Evolutionary conservation across 352 stramenopile genomes (phyloP), one percentile per base, ranked within the genome.

Genomic region (Pythium angustatum): DNA sequence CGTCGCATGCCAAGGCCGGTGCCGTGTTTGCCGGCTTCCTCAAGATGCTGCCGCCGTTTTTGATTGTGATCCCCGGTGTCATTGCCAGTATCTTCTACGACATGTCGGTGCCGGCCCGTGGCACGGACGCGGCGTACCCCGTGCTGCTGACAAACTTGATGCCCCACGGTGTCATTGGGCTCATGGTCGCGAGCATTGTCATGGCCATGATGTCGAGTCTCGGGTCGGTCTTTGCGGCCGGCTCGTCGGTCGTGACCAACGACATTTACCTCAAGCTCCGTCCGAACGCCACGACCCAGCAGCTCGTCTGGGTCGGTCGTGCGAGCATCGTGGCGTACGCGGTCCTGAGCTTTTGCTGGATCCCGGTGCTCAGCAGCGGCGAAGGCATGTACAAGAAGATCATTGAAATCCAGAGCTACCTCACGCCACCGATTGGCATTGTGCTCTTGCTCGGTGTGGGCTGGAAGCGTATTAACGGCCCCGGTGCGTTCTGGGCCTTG

Each of bases 121-220:
- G 77, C 47, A 87, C 76, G 1, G 81, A 90, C 36, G 75, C 74
- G n/a, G 75, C 81, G 48, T 90, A 90, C 62, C 81, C 81, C 22
- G 79, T 81, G 10, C 41, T 90, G 49, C 60, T 90, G n/a, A 87
- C 74, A 12, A 81, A 88, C 53, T 70, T 90, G 54, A 85, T 90
- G 77, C 81, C 81, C 7, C 76, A 87, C 48, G 79, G 80, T 12
- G 69, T 86, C 14, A 77, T 85, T 49, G 81, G 81, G 0, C 62
- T 90, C 52, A 88, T 90, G 73, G 71, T 88, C 31, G 81, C 81
- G 27, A 88, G 79, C 55, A 84, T 90, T 49, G 83, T 90, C 64
- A 87, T 75, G 12, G 77, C 81, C 10, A 86, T 90, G 78, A 89
- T 89, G 80, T 84, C 80, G 38, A 83, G 76, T 68, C 62, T 89